Evolutionary conservation across 202 grass and related monocot species (phyloP).

Genomic region (Hordeum pubiflorum): DNA sequence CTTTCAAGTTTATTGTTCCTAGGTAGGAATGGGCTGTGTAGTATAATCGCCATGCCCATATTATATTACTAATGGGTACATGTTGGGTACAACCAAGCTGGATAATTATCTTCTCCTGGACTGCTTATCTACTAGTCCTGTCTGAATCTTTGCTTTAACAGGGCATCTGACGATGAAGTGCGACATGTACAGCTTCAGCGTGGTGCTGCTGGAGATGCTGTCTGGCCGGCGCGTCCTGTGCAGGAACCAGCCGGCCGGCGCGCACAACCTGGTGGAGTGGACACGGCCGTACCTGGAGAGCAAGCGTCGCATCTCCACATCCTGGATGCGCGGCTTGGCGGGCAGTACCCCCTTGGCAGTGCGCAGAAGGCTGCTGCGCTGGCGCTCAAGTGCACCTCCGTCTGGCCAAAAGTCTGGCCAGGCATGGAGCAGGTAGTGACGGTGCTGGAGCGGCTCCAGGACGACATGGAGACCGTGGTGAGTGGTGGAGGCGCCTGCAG

Average conservation of each 20-base stretch:
- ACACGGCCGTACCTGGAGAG: slow-evolving; percentile 37
- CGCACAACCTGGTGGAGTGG: slow-evolving; percentile 69
- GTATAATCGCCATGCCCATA: too few species aligned
- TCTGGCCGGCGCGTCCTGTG: slow-evolving; percentile 47
- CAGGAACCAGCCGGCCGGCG: slow-evolving; percentile 24
- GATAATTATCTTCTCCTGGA: too few species aligned
- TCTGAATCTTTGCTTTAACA: too few species aligned
- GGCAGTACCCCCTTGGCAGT: slow-evolving; percentile 34
- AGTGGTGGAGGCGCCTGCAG: too few species aligned
- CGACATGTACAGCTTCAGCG: slow-evolving; percentile 66
- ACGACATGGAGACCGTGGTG: not conserved
- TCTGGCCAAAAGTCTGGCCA: slow-evolving; percentile 31
- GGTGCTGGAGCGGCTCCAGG: slow-evolving; percentile 32
- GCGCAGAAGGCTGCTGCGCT: slow-evolving; percentile 32
- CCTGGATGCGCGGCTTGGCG: slow-evolving; percentile 40
- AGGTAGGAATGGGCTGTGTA: too few species aligned
- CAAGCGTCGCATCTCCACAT: slow-evolving; percentile 43
- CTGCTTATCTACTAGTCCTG: too few species aligned
- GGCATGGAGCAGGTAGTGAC: slow-evolving; percentile 41
- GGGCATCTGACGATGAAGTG: slow-evolving; percentile 46
- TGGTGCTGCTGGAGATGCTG: slow-evolving; percentile 49
- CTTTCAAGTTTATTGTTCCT: too few species aligned
- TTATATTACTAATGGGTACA: too few species aligned
- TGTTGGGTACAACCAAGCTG: too few species aligned
- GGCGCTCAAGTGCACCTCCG: slow-evolving; percentile 43